These are phyloP conservation scores for Graphium sp. DNA, from an alignment of 2,329 filamentous ascomycete species.

Conservation along the genomic window DNA sequence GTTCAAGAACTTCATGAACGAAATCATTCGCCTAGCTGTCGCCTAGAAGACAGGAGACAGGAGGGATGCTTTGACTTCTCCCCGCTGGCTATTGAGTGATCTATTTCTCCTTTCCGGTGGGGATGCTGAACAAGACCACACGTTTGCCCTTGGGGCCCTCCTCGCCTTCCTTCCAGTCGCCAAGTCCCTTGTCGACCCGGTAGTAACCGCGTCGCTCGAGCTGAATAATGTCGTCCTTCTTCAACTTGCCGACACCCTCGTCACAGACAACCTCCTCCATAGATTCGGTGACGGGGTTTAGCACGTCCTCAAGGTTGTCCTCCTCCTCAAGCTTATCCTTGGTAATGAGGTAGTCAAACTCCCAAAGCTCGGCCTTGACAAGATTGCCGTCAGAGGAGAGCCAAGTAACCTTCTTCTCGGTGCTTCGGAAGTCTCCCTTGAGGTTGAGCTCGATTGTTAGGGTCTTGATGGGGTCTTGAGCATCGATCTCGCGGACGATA, in stretches of 20 bases:
- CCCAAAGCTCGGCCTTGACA: slow-evolving; percentile 43
- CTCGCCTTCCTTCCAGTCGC: slow-evolving; percentile 30
- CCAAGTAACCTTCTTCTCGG: slow-evolving; percentile 95
- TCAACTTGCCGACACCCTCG: slow-evolving; percentile 60
- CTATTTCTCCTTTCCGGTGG: slow-evolving; percentile 35
- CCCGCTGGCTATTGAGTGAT: no score
- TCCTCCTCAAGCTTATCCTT: slow-evolving; percentile 82
- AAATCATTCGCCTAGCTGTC: not conserved
- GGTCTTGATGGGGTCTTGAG: slow-evolving; percentile 41
- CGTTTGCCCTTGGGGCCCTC: slow-evolving; percentile 28
- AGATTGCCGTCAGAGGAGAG: slow-evolving; percentile 58
- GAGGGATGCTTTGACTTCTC: no score
- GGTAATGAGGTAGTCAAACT: slow-evolving; percentile 56
- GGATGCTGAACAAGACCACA: slow-evolving; percentile 38
- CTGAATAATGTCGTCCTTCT: slow-evolving; percentile 84
- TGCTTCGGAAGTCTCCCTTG: slow-evolving; percentile 84
- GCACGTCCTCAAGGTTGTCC: slow-evolving; percentile 67
- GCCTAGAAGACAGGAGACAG: not conserved
- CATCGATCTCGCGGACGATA: slow-evolving; percentile 25
- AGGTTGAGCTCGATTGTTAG: slow-evolving; percentile 80
- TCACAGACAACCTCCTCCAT: slow-evolving; percentile 65
- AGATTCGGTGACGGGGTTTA: slow-evolving; percentile 61
- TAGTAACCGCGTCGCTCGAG: slow-evolving; percentile 90
- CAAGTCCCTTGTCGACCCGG: slow-evolving; percentile 55
- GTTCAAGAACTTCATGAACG: no score